These are phyloP conservation scores for Albophoma yamanashiensis DNA, from an alignment of 2,329 filamentous ascomycete genomes.

Conservation along the genomic window DNA sequence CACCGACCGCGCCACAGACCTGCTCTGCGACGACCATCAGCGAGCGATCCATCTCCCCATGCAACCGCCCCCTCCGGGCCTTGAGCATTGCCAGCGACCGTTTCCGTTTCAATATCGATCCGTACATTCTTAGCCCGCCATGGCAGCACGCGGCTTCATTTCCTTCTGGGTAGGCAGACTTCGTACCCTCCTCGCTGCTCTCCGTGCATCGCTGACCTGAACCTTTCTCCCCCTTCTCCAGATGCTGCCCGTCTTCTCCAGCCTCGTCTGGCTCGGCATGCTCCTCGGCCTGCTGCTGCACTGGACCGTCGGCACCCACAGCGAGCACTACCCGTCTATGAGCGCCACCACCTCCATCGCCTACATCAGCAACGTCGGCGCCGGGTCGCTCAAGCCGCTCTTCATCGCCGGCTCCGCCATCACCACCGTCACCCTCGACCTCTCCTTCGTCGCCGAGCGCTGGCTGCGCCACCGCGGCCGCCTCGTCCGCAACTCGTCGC, in stretches of 20 bases:
- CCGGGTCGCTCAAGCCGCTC: slow-evolving; percentile 56
- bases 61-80: not conserved
- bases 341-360: slow-evolving; percentile 46
- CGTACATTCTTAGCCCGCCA: slow-evolving; percentile 3
- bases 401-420: slow-evolving; percentile 64
- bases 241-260: slow-evolving; percentile 61
- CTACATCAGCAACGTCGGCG: slow-evolving; percentile 62
- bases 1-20: not conserved
- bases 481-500: slow-evolving; percentile 60
- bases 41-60: not conserved
- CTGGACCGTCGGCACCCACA: slow-evolving; percentile 50
- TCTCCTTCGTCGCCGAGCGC: slow-evolving; percentile 71
- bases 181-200: not conserved
- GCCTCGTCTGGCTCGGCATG: slow-evolving; percentile 54
- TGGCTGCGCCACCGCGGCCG: slow-evolving; percentile 76
- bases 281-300: slow-evolving; percentile 60
- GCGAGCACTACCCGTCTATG: slow-evolving; percentile 53
- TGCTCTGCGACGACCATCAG: not conserved
- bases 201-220: not conserved
- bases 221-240: not conserved
- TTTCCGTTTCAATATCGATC: not conserved
- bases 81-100: not conserved
- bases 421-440: slow-evolving; percentile 70
- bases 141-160: slow-evolving; percentile 19
- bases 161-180: slow-evolving; percentile 27